Percentiles rank a stretch among this genome's conserved stretches.
These are phyloP conservation scores for Chaetoscypha palmicola DNA, from an alignment of 2,329 filamentous ascomycete species.

Conservation along the genomic window DNA sequence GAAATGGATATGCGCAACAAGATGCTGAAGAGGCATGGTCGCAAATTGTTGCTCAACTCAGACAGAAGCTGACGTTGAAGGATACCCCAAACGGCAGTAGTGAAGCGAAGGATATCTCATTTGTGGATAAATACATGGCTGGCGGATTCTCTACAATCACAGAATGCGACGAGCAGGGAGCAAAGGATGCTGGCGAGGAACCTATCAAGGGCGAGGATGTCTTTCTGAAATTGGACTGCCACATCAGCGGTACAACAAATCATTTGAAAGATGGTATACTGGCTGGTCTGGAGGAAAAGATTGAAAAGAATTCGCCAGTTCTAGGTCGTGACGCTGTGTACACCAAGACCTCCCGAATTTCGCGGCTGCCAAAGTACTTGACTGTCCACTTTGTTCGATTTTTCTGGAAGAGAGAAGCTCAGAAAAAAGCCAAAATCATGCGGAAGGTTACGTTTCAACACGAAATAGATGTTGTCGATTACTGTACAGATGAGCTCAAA, in stretches of 20 bases:
- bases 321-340: conserved; percentile 75
- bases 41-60: conserved; percentile 79
- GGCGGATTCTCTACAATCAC: conserved; percentile 73
- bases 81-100: conserved; percentile 37
- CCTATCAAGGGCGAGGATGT: conserved; percentile 59
- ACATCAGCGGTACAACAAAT: conserved; percentile 82
- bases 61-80: conserved; percentile 66
- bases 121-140: conserved; percentile 85
- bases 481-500: conserved; percentile 85
- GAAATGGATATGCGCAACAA: conserved; percentile 88
- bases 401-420: conserved; percentile 91
- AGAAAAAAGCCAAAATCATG: conserved; percentile 99
- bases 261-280: conserved; percentile 84
- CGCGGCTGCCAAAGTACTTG: conserved; percentile 86
- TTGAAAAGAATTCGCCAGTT: conserved; percentile 79
- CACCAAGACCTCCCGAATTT: conserved; percentile 85
- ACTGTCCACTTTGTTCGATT: conserved; percentile 97
- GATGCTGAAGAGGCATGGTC: conserved; percentile 99
- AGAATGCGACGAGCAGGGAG: conserved; percentile 75
- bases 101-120: conserved; percentile 56
- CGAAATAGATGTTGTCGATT: conserved; percentile 88
- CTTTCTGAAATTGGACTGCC: conserved; percentile 92
- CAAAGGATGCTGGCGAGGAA: conserved; percentile 67
- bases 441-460: conserved; percentile 95
- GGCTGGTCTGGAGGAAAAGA: conserved; percentile 74